Evolutionary conservation across 768 basidiomycete species (phyloP), one percentile per base, ranked within the genome.

Genomic region (Stropharia rugosoannulata): DNA sequence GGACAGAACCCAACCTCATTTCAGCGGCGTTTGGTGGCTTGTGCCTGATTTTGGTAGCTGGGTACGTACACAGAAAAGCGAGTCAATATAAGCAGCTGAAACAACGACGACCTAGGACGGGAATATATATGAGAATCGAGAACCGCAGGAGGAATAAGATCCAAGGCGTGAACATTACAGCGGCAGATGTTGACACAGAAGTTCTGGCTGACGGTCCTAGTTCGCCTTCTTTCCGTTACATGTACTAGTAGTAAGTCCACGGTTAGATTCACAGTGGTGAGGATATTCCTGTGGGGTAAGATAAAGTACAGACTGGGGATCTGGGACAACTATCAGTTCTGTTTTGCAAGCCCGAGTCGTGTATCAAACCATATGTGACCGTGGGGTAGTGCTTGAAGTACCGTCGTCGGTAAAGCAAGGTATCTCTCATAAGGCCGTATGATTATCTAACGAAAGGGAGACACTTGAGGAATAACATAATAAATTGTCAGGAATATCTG

Each of bases 121-220:
- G 81, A 7, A 63, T 72, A 25, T 83, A 76, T 64, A 83, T 83
- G 80, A 70, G 78, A 43, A 58, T 66, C 19, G 80, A 82, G 46
- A 83, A 81, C 57, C 67, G 67, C 38, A 70, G 68, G 54, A 69
- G 80, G 42, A 78, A 82, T 57, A 70, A 65, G 46, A 64, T 53
- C 18, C 77, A 78, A 60, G 75, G 75, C 7, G 66, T 75, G 4
- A 63, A 72, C 42, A 63, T 78, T 42, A 74, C 72, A 36, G 73
- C 78, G 38, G 68, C 66, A 13, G 80, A 81, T 55, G 70, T 81
- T 13, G 68, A 76, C 22, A 81, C 80, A 4, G 75, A 74, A 55
- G 67, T 69, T 27, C 63, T 82, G 32, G 68, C 68, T 10, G 69
- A 74, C 54, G 80, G 81, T 8, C 74, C 75, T 4, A 63, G 66